phyloP scores from a whole-genome alignment of 2,329 filamentous ascomycete species.

The Arthrobotrys megalospora region DNA sequence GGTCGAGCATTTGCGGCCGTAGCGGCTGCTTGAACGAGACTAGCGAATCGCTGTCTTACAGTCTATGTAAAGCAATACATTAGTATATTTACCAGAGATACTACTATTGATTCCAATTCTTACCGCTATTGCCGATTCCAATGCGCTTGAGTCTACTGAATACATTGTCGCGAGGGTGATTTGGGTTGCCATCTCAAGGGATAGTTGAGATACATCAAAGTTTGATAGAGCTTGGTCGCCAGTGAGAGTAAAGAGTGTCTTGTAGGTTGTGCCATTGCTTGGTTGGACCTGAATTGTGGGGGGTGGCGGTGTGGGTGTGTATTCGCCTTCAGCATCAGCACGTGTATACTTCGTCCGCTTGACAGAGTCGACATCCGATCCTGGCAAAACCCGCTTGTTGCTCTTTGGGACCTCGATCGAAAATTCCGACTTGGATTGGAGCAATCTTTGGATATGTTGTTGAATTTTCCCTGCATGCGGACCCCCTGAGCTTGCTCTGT shows the following conservation, averaged over 20 bases:
- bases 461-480: constrained; percentile 84
- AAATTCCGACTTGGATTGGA: constrained; percentile 82
- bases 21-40: constrained; percentile 50
- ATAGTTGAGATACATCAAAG: constrained; percentile 87
- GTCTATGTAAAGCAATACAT: constrained; percentile 13
- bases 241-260: constrained; percentile 89
- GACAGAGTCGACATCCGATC: constrained; percentile 79
- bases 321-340: constrained; percentile 64
- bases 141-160: constrained; percentile 77
- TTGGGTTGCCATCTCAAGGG: constrained; percentile 80
- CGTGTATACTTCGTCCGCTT: constrained; percentile 52
- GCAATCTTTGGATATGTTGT: constrained; percentile 85
- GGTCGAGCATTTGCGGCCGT: constrained; percentile 36
- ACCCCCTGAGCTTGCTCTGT: constrained; percentile 81
- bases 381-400: constrained; percentile 79
- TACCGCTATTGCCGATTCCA: constrained; percentile 82
- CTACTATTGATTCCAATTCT: constrained; percentile 64
- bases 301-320: constrained; percentile 75
- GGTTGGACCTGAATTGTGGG: constrained; percentile 60
- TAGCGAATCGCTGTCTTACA: constrained; percentile 43
- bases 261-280: constrained; percentile 72
- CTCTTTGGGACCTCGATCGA: constrained; percentile 80
- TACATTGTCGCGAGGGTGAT: constrained; percentile 85
- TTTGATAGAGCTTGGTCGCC: constrained; percentile 79
- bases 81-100: constrained; percentile 6